Evolutionary conservation across 2,329 filamentous ascomycete species (phyloP), one percentile per base, ranked within the genome.

Genomic region (Nectriaceae sp.): DNA sequence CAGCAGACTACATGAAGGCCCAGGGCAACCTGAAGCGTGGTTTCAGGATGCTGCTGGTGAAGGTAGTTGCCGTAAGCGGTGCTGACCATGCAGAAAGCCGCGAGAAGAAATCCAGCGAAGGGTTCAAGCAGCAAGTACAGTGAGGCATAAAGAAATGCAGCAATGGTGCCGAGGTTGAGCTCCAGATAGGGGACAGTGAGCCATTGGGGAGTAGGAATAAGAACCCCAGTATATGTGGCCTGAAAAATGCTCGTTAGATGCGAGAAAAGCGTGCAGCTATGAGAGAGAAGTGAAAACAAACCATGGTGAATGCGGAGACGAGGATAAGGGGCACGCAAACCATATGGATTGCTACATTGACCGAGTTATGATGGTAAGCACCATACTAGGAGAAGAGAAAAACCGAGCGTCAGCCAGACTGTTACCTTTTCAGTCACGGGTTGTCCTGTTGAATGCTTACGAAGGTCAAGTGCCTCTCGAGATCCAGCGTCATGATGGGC

Each of bases 101-200:
- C 85, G 36, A 96, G 75, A 21, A 89, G 74, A 11, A 83, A 85
- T 42, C 94, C 94, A 11, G 94, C 94, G 1, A 97, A 90, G 1
- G 94, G 94, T 66, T 99, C 94, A 64, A 99, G 86, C 19, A 99
- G 81, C 40, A 97, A 79, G 66, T 97, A 99, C 46, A 97, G 81
- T 2, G 80, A 80, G 31, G 87, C 81, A 71, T 94, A 97, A 21
- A 85, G 64, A 44, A 83, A 78, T 26, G 84, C 83, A 38, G 74
- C 73, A 46, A 88, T 80, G 11, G 82, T 90, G 54, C 82, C 83
- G 37, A 84, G 73, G 57, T 84, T 92, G 49, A 85, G 80, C 15
- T 80, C 77, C 52, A 86, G 80, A 62, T 88, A 84, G 21, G 87
- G 84, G 16, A 83, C 75, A 22, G 83, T 87, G 24, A 89, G 79